phyloP scores from a whole-genome alignment of 345 rosid species.

The Schrenkiella parvula region DNA sequence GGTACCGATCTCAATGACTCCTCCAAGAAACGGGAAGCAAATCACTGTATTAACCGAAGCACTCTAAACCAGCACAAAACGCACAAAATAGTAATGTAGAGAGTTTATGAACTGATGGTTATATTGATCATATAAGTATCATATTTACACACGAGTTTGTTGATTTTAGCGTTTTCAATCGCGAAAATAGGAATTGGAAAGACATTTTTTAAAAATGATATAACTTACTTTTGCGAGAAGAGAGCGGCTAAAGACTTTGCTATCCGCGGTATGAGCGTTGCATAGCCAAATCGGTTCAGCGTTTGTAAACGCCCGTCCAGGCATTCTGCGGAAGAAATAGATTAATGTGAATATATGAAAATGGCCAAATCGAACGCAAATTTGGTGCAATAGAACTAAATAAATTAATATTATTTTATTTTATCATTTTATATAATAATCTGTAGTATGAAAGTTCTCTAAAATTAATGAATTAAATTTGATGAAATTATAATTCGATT shows the following conservation, averaged over 20 bases:
- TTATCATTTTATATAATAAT: no score
- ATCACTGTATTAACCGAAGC: slow-evolving; percentile 58
- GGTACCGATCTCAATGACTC: slow-evolving; percentile 83
- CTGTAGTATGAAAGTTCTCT: no score
- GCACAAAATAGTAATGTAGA: no score
- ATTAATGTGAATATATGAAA: not conserved
- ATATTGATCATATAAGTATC: no score
- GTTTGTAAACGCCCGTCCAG: slow-evolving; percentile 63
- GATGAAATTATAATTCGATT: no score
- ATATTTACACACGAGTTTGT: no score
- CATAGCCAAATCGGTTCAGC: slow-evolving; percentile 64
- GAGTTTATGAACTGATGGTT: no score
- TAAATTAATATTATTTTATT: not conserved
- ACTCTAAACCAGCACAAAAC: slow-evolving; percentile 20
- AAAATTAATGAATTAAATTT: no score
- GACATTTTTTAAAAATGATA: not conserved
- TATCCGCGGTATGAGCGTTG: slow-evolving; percentile 72
- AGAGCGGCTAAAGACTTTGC: slow-evolving; percentile 80
- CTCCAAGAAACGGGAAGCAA: slow-evolving; percentile 75
- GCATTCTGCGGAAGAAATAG: slow-evolving; percentile 45
- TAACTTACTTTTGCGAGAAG: slow-evolving; percentile 79
- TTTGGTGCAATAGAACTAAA: not conserved
- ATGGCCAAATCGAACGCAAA: not conserved
- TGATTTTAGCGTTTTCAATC: not conserved
- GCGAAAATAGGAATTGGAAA: not conserved